Evolutionary conservation across 2,329 filamentous ascomycete genomes (phyloP).

Genomic region (Aspergillus fructus): DNA sequence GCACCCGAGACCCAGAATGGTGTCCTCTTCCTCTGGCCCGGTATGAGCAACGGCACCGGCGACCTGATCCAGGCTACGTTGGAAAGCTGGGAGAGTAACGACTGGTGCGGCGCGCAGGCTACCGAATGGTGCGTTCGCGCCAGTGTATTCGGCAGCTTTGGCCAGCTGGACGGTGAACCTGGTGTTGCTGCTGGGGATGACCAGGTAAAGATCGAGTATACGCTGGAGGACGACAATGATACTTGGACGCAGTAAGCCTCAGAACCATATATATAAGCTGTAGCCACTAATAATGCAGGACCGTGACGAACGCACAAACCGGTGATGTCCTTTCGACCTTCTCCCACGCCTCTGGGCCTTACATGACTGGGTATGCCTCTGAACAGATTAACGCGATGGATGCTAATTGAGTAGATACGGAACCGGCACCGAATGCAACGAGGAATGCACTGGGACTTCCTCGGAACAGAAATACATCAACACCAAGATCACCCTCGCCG

Average conservation of each 20-base stretch:
- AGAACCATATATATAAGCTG: background rate
- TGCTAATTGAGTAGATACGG: conserved; percentile 25
- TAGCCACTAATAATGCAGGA: background rate
- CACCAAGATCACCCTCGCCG: conserved; percentile 17
- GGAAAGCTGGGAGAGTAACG: conserved; percentile 42
- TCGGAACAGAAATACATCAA: conserved; percentile 40
- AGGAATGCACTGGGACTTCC: conserved; percentile 40
- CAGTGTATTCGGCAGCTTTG: conserved; percentile 43
- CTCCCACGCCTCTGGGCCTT: conserved; percentile 35
- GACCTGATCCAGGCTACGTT: conserved; percentile 45
- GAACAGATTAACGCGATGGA: no score
- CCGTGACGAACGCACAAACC: conserved; percentile 38
- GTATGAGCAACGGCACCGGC: conserved; percentile 48
- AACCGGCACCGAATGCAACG: conserved; percentile 45
- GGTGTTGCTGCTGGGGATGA: conserved; percentile 24
- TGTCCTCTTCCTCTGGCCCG: conserved; percentile 45
- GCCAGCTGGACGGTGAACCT: conserved; percentile 35
- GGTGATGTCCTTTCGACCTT: conserved; percentile 36
- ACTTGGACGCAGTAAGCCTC: conserved; percentile 31
- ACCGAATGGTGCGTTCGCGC: conserved; percentile 46
- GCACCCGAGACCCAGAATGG: conserved; percentile 40
- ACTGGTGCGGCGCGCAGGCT: conserved; percentile 41
- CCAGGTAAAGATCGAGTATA: conserved; percentile 33
- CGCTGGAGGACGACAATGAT: conserved; percentile 23
- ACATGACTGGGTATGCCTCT: conserved; percentile 34